Evolutionary conservation across 139 green algal species (phyloP).

Genomic region (Diplosphaera chodatii): DNA sequence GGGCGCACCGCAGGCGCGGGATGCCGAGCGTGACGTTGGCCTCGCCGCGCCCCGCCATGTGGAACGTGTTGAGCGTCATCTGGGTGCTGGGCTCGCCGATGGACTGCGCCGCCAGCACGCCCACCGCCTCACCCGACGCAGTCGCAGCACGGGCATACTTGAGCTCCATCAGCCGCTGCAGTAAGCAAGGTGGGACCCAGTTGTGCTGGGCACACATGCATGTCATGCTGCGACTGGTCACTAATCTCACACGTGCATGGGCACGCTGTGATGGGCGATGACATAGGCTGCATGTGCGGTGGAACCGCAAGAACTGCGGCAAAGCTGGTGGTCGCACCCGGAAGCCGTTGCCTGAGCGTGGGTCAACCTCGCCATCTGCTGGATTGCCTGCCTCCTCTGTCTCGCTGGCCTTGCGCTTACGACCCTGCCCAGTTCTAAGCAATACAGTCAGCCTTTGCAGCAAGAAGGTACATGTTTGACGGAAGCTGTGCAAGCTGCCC

Average conservation of each 20-base stretch:
- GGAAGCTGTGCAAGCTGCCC: too few species aligned
- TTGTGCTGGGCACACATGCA: too few species aligned
- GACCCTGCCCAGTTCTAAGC: background rate
- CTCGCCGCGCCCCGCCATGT: constrained; percentile 88
- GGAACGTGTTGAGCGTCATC: constrained; percentile 95
- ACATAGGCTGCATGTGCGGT: too few species aligned
- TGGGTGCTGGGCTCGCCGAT: constrained; percentile 88
- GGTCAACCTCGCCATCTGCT: background rate
- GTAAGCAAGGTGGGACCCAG: too few species aligned
- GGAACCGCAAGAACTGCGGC: too few species aligned
- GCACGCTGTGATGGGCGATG: too few species aligned
- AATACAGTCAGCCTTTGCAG: too few species aligned
- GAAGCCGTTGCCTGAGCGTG: constrained; percentile 11
- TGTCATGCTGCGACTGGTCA: too few species aligned
- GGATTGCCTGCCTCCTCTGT: background rate
- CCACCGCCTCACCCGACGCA: constrained; percentile 86
- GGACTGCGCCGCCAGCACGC: constrained; percentile 89
- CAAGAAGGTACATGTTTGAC: too few species aligned
- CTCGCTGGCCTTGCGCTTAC: constrained; percentile 6
- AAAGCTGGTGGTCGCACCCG: background rate
- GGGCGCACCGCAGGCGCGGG: background rate
- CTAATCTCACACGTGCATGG: too few species aligned
- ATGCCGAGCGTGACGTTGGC: constrained; percentile 96
- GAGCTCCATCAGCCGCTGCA: constrained; percentile 71
- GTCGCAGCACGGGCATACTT: constrained; percentile 77